Base-by-base conservation (phyloP, 2,329 filamentous ascomycete genomes). In the Ceratocystis eucalypticola region DNA sequence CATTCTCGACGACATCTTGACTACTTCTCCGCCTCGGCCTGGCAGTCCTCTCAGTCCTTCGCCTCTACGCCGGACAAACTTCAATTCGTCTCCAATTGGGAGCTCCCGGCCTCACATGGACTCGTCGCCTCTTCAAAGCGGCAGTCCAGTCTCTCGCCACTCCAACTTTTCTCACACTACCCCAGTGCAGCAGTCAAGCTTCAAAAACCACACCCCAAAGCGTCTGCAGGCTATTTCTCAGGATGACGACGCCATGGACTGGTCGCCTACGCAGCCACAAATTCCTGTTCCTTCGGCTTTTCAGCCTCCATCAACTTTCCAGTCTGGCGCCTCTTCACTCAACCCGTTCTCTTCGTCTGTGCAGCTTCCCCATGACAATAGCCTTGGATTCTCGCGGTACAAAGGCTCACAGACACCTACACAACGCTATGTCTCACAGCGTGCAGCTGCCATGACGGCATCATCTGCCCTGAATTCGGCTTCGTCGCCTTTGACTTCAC, bases 171-270 rank as follows among this genome's bases (percentile, higher is more conserved):
- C 28, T 5, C 22, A 37, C 22, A 37, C 33, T 45, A 63, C 46
- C 17, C 20, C 44, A 8, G n/a, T 65, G 10, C 64, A 48, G 55
- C 44, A 48, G 55, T 57, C 64, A 1, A 65, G 53, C 37, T 59
- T 59, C 55, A 65, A 65, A 25, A 65, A 61, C 22, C 48, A 59
- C 33, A 66, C 66, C 1, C 66, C 66, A 17, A 50, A 46, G 8
- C 66, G 66, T 12, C 46, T 68, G 12, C 66, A 68, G 50, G 64
- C 63, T 3, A 65, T 77, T 74, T 8, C 66, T 4, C 66, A 63
- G 50, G 80, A 85, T 64, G 79, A 80, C 64, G 80, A 85, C 65
- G 79, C 79, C 64, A 89, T 89, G 87, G 87, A 89, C 71, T 88
- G 86, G 82, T 80, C 83, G 4, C 84, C 84, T 1, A 83, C 82